Evolutionary conservation across 306 rosid genomes (phyloP).

Genomic region (Arachis hypogaea): DNA sequence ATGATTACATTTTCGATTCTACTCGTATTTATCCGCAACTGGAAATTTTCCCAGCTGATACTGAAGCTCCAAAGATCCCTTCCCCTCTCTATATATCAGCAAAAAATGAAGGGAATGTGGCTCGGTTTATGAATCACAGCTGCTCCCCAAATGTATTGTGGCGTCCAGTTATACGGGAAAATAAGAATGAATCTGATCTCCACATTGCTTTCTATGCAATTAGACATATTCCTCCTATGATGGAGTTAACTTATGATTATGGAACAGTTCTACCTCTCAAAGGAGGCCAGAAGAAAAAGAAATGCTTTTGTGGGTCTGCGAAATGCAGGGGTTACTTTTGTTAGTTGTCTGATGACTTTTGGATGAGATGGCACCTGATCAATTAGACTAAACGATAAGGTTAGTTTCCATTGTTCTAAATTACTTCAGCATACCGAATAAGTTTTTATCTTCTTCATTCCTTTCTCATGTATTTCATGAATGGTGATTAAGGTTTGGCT

Average conservation of each 20-base stretch:
- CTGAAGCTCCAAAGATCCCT: slow-evolving; percentile 67
- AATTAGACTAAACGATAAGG: slow-evolving; percentile 51
- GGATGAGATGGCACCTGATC: slow-evolving; percentile 37
- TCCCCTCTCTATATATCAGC: slow-evolving; percentile 73
- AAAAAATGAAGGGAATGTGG: slow-evolving; percentile 80
- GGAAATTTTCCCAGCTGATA: slow-evolving; percentile 70
- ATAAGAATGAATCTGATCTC: slow-evolving; percentile 62
- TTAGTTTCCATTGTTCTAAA: slow-evolving; percentile 39
- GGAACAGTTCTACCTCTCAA: slow-evolving; percentile 65
- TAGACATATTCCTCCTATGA: slow-evolving; percentile 84
- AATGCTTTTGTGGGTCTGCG: slow-evolving; percentile 76
- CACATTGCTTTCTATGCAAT: slow-evolving; percentile 76
- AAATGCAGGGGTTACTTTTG: slow-evolving; percentile 76
- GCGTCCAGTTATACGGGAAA: slow-evolving; percentile 76
- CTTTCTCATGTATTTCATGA: slow-evolving; percentile 17
- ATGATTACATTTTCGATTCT: slow-evolving; percentile 76
- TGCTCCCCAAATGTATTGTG: slow-evolving; percentile 85
- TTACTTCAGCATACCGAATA: slow-evolving; percentile 28
- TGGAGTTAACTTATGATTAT: slow-evolving; percentile 90
- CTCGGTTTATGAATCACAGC: slow-evolving; percentile 96
- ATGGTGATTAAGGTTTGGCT: background rate
- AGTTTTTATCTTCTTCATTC: background rate
- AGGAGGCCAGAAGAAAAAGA: slow-evolving; percentile 67
- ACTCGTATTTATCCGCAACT: slow-evolving; percentile 69
- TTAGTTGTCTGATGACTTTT: slow-evolving; percentile 41